These are phyloP conservation scores for Rhodotorula kratochvilovae DNA, from an alignment of 768 basidiomycete species.

Conservation along the genomic window DNA sequence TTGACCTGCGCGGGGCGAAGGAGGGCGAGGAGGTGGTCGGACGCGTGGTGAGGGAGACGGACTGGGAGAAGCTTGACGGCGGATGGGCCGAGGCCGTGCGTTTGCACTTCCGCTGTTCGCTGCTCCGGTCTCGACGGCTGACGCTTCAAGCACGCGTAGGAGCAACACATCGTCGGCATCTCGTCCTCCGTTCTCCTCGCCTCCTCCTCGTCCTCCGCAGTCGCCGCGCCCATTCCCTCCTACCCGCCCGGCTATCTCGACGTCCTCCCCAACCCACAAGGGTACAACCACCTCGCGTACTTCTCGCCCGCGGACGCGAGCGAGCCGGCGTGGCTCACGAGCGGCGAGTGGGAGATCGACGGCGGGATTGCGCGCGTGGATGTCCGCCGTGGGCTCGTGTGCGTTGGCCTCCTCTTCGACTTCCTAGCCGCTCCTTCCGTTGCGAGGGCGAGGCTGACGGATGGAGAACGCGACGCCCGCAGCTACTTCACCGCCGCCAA, in stretches of 20 bases:
- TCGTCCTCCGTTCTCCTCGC: constrained; percentile 11
- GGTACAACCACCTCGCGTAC: constrained; percentile 87
- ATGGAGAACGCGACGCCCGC: no score
- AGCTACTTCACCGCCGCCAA: constrained; percentile 87
- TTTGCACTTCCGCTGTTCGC: constrained; percentile 18
- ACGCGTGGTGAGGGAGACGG: constrained; percentile 67
- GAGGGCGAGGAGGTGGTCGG: constrained; percentile 51
- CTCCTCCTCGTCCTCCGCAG: not conserved
- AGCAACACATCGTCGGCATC: constrained; percentile 55
- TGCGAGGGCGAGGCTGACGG: no score
- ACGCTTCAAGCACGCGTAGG: constrained; percentile 56
- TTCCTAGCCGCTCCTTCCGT: no score
- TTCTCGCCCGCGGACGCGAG: constrained; percentile 70
- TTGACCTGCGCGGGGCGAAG: constrained; percentile 52
- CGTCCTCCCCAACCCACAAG: constrained; percentile 69
- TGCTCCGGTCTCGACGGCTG: constrained; percentile 34
- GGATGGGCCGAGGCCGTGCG: constrained; percentile 91
- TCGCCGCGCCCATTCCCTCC: constrained; percentile 11
- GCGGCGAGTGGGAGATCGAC: constrained; percentile 85
- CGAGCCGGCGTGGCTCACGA: constrained; percentile 75
- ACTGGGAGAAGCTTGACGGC: constrained; percentile 80
- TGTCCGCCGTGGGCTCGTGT: constrained; percentile 64
- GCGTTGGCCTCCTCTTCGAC: constrained; percentile 45
- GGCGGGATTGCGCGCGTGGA: constrained; percentile 70
- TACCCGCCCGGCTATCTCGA: constrained; percentile 66